Evolutionary conservation across 2,329 filamentous ascomycete species (phyloP).

Genomic region (Trichoderma koningii): DNA sequence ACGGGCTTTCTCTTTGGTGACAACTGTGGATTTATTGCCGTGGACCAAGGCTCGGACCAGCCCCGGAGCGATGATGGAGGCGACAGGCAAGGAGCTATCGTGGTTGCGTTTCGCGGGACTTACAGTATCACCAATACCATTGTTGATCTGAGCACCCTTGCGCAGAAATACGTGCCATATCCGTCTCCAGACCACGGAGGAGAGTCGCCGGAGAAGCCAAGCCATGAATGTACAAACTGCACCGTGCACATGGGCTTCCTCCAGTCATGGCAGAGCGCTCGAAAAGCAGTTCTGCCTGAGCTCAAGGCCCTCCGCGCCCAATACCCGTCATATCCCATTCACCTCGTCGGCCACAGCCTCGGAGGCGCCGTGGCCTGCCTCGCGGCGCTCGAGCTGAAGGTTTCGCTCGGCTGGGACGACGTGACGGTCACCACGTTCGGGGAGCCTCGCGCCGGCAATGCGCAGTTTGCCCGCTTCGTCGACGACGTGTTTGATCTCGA

Average conservation of each 20-base stretch:
- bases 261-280: conserved; percentile 77
- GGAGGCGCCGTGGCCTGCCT: conserved; percentile 90
- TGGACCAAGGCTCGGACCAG: conserved; percentile 62
- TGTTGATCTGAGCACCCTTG: conserved; percentile 83
- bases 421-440: conserved; percentile 86
- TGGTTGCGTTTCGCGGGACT: conserved; percentile 90
- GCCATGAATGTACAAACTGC: conserved; percentile 74
- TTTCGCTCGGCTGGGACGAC: conserved; percentile 72
- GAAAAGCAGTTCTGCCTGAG: conserved; percentile 66
- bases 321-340: conserved; percentile 72
- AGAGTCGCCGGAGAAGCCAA: conserved; percentile 40
- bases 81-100: conserved; percentile 51
- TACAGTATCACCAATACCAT: conserved; percentile 93
- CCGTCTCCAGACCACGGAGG: conserved; percentile 56
- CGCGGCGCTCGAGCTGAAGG: conserved; percentile 76
- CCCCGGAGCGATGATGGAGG: conserved; percentile 2
- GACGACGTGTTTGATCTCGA: conserved; percentile 54
- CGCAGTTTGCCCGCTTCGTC: conserved; percentile 56
- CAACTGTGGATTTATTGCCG: conserved; percentile 88
- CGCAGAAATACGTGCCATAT: conserved; percentile 90
- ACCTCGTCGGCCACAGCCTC: conserved; percentile 85
- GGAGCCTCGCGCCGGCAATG: conserved; percentile 71
- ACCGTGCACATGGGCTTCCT: conserved; percentile 92
- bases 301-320: conserved; percentile 60
- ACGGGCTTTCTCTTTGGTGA: conserved; percentile 85